Percentiles rank a stretch among this genome's conserved stretches.
These are phyloP conservation scores for Dimargaris cristalligena DNA, from an alignment of 192 early-diverging fungal genomes.

Conservation along the genomic window DNA sequence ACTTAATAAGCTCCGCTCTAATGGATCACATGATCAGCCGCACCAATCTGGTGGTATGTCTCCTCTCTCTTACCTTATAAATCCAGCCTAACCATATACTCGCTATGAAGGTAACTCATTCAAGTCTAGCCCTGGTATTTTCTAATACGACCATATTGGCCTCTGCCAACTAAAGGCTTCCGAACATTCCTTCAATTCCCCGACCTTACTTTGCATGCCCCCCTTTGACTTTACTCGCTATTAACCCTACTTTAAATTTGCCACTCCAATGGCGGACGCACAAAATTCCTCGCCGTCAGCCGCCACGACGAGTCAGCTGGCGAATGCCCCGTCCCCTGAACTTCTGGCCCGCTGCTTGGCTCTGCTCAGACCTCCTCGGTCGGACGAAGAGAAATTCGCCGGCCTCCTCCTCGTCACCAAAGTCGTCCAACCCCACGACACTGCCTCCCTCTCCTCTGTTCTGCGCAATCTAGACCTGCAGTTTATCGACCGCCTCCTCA, in stretches of 20 bases:
- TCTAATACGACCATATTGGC: no score
- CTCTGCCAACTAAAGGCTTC: background rate
- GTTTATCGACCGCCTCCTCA: slow-evolving; percentile 1
- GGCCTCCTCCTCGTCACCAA: slow-evolving; percentile 3
- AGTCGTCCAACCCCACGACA: slow-evolving; percentile 1
- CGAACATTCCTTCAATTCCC: background rate
- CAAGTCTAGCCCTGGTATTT: background rate
- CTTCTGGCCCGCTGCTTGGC: background rate
- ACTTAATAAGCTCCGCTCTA: no score
- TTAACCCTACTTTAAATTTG: no score
- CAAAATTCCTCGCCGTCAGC: background rate
- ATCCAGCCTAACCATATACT: background rate
- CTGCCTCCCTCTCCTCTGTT: background rate
- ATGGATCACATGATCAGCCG: no score
- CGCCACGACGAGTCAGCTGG: background rate
- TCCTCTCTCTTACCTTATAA: background rate
- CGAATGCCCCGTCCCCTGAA: background rate
- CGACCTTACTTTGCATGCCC: background rate
- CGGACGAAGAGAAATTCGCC: slow-evolving; percentile 11
- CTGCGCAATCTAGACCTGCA: background rate
- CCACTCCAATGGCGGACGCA: background rate
- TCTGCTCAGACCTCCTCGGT: background rate
- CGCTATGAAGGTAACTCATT: background rate
- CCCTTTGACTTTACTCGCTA: background rate
- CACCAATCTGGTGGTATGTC: background rate